Evolutionary conservation across 2,329 filamentous ascomycete genomes (phyloP), one percentile per base, ranked within the genome.

Genomic region (Aureobasidium melanogenum): DNA sequence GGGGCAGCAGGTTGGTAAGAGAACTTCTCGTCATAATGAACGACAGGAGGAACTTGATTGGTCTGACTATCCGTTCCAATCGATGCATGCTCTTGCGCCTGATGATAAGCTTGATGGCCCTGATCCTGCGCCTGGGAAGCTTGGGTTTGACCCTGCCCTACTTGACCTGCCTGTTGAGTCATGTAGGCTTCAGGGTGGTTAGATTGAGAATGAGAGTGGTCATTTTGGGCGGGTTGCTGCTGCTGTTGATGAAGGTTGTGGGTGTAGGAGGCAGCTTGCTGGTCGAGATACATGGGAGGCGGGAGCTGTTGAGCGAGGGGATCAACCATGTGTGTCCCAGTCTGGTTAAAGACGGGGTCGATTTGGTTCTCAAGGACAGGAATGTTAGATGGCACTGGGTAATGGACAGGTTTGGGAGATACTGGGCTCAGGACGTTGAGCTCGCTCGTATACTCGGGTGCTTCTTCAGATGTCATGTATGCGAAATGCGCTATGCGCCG

Each of bases 301-400:
- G 48, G 47, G 24, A 44, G 59, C 19, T 57, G 60, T 28, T 62
- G 60, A 17, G 43, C 5, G 5, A 26, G 10, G 12, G 39, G 36
- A 28, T 51, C 54, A 12, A 46, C 61, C 55, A 62, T 62, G 22
- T 62, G 61, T 17, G 61, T 48, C 14, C 41, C 28, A 61, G 84
- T 84, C 72, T 87, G 84, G 75, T 87, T 86, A 78, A 88, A 87
- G 67, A 82, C 76, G 60, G 85, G 84, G 74, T 89, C 86, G 82
- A 84, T 89, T 75, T 88, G 85, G 71, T 86, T 85, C 70, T 85
- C 81, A 69, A 89, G 78, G 60, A 89, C 82, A 62, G 86, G 85
- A 63, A 89, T 88, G 67, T 84, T 87, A 67, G 84, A 81, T 58
- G 86, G 85, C 73, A 86, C 83, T 66, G 86, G 81, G 66, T 86